Evolutionary conservation across 352 stramenopile species (phyloP).

Genomic region (Heterotrichella gracilis): DNA sequence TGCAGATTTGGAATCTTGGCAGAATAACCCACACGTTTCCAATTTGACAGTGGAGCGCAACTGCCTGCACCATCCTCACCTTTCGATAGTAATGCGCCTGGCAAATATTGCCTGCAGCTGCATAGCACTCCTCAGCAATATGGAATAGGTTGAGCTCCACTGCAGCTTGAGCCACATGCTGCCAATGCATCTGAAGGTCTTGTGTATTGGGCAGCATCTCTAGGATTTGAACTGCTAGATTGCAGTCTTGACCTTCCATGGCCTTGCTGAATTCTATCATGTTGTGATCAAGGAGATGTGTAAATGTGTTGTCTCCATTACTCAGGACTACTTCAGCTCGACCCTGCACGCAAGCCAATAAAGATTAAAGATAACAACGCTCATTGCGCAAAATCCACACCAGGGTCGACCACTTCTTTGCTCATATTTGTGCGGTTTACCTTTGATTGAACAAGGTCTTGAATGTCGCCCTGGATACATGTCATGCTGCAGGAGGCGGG

Average conservation of each 20-base stretch:
- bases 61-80: constrained; percentile 53
- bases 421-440: too few relatives aligned
- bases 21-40: too few relatives aligned
- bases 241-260: constrained; percentile 52
- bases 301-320: constrained; percentile 56
- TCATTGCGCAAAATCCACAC: too few relatives aligned
- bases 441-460: constrained; percentile 69
- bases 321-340: constrained; percentile 65
- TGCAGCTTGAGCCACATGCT: constrained; percentile 42
- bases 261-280: constrained; percentile 63
- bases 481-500: too few relatives aligned
- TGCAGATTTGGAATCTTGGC: too few relatives aligned
- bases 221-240: constrained; percentile 54
- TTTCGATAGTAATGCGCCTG: constrained; percentile 45
- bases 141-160: constrained; percentile 43
- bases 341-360: constrained; percentile 46
- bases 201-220: constrained; percentile 49
- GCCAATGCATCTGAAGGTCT: constrained; percentile 64
- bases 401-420: too few relatives aligned
- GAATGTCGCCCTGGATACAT: constrained; percentile 64
- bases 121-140: constrained; percentile 43
- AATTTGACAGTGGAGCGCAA: too few relatives aligned
- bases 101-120: constrained; percentile 49
- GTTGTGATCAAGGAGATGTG: constrained; percentile 58
- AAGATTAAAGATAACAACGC: too few relatives aligned